Evolutionary conservation across 768 basidiomycete species (phyloP), one percentile per base, ranked within the genome.

Genomic region (Dentipellis sp.): DNA sequence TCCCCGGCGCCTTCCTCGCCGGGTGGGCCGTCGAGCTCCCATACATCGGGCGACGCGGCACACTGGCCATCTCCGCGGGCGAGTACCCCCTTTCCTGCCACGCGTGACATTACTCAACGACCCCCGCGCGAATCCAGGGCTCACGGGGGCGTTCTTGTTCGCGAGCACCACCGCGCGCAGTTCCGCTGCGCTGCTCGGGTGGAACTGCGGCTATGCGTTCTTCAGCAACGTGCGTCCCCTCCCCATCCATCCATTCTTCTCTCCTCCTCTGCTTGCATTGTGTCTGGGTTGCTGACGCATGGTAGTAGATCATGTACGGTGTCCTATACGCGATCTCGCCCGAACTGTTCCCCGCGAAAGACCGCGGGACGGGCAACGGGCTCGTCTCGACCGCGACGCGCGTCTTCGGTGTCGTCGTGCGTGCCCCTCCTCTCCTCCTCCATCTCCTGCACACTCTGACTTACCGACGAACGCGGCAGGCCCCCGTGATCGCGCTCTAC

Each of bases 121-220:
- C 71, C 66, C 58, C 68, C 50, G 72, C 71, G 70, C 46, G 67
- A 75, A 76, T 65, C 65, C 70, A 84, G 81, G 77, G 66, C 75
- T 89, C 63, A 90, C 88, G 10, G 88, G 87, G 14, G 75, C 75
- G 11, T 90, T 90, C 71, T 77, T 92, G 48, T 84, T 86, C 63
- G 82, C 76, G 59, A 83, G 79, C 35, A 90, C 88, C 47, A 89
- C 87, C n/a, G 78, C 88, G 34, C 76, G 80, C 62, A 82, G 77
- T 57, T 86, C 83, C 8, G 74, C 83, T 58, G 75, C 79, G 23
- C 75, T 90, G 42, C 74, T 91, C 22, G 88, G 82, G 49, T 91
- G 88, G 88, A 89, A 90, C 68, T 91, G 86, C 64, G 86, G 78
- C 9, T 87, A 86, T 59, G 75, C 72, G n/a, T 84, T 85, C 64